phyloP scores from a whole-genome alignment of 2,329 filamentous ascomycete genomes.

The Colletotrichum lentis region DNA sequence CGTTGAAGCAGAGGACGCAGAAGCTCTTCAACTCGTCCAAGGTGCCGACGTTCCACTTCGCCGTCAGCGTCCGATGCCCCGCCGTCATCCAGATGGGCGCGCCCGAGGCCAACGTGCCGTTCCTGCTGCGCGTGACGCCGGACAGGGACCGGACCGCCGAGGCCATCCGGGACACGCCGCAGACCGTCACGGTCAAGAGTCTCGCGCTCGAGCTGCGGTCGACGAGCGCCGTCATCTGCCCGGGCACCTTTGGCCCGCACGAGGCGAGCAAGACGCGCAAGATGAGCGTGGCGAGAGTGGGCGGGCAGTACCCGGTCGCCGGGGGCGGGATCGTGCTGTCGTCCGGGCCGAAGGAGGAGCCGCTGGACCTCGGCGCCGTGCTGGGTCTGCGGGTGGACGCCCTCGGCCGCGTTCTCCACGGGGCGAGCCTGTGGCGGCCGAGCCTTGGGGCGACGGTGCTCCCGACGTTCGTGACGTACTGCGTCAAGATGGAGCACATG shows the following conservation, averaged over 20 bases:
- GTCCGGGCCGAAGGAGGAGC: neutral
- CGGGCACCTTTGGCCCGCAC: conserved; percentile 24
- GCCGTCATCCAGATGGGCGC: conserved; percentile 44
- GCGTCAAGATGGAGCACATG: neutral
- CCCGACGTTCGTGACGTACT: conserved; percentile 11
- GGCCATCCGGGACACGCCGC: conserved; percentile 26
- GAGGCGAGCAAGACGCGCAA: conserved; percentile 19
- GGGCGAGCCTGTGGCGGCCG: neutral
- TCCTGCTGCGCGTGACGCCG: conserved; percentile 39
- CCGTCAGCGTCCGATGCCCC: conserved; percentile 43
- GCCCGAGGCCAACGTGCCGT: conserved; percentile 40
- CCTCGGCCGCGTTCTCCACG: neutral
- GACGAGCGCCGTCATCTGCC: conserved; percentile 34
- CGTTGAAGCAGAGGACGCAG: conserved; percentile 46
- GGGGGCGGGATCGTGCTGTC: neutral
- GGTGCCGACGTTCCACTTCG: conserved; percentile 45
- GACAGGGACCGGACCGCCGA: conserved; percentile 36
- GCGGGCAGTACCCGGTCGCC: neutral
- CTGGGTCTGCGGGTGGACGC: conserved; percentile 8
- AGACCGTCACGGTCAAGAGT: conserved; percentile 36
- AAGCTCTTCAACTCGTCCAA: conserved; percentile 47
- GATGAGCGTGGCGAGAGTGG: neutral
- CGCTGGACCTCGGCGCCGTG: conserved; percentile 7
- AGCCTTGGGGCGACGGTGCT: neutral
- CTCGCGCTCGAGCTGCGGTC: conserved; percentile 38